phyloP scores from a whole-genome alignment of 2,329 filamentous ascomycete genomes.

The Aureobasidium melanogenum region DNA sequence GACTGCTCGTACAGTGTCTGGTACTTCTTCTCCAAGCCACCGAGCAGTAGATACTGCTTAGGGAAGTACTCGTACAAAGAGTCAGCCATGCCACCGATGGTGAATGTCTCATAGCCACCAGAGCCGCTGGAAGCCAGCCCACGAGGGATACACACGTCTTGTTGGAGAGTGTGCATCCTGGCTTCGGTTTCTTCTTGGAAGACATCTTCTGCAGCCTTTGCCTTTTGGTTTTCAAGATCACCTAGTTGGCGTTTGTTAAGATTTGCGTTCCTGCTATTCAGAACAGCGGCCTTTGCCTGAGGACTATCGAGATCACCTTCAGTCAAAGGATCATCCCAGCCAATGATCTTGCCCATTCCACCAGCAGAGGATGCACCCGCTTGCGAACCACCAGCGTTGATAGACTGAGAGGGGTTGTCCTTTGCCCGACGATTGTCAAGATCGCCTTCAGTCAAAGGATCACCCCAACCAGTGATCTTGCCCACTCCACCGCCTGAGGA shows the following conservation, averaged over 20 bases:
- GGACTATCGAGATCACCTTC: conserved; percentile 15
- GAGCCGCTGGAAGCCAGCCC: conserved; percentile 45
- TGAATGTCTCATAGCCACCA: conserved; percentile 41
- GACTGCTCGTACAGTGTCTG: conserved; percentile 61
- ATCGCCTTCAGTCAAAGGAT: conserved; percentile 15
- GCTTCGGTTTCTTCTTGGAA: conserved; percentile 9
- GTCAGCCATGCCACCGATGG: conserved; percentile 48
- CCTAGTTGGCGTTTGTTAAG: conserved; percentile 10
- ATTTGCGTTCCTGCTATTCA: neutral
- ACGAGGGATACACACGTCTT: conserved; percentile 48
- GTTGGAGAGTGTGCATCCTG: neutral
- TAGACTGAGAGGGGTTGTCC: neutral
- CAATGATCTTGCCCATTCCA: conserved; percentile 16
- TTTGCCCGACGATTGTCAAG: conserved; percentile 12
- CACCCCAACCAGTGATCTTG: conserved; percentile 16
- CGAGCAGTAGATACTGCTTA: conserved; percentile 64
- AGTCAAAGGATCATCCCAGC: conserved; percentile 15
- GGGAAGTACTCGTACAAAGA: conserved; percentile 51
- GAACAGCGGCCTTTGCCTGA: neutral
- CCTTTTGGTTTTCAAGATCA: neutral
- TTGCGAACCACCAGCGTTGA: neutral
- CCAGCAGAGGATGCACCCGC: neutral
- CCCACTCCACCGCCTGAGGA: conserved; percentile 8
- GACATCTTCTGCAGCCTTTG: neutral
- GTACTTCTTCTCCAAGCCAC: conserved; percentile 66